phyloP scores from a whole-genome alignment of 164 flowering plant genomes.

The Stephania japonica region DNA sequence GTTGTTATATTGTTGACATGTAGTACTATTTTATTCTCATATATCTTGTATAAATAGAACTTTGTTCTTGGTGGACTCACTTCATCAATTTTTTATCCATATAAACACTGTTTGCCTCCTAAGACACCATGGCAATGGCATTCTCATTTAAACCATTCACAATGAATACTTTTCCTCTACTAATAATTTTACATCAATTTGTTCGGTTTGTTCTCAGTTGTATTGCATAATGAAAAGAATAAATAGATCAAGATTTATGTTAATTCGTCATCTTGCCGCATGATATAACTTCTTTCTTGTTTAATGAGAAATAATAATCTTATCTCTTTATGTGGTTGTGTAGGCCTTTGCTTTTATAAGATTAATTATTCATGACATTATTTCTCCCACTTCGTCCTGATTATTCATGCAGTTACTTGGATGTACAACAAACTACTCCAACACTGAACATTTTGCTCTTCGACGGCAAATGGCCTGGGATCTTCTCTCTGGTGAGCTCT shows the following conservation, averaged over 20 bases:
- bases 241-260: not conserved
- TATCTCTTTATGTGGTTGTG: not conserved
- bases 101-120: not conserved
- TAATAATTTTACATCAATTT: not conserved
- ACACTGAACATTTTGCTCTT: slow-evolving; percentile 14
- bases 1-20: no score
- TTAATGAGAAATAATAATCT: not conserved
- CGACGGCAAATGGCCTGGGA: slow-evolving; percentile 58
- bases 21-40: no score
- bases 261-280: not conserved
- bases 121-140: not conserved
- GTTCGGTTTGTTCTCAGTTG: not conserved
- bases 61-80: no score
- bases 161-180: not conserved
- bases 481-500: slow-evolving; percentile 71
- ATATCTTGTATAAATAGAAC: no score
- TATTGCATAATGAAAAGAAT: not conserved
- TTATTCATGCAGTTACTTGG: slow-evolving; percentile 31
- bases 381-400: not conserved
- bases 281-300: not conserved
- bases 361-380: not conserved
- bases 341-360: not conserved
- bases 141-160: not conserved
- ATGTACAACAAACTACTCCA: slow-evolving; percentile 8
- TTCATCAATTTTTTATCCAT: not conserved